Base-by-base conservation (phyloP, 495 filamentous ascomycete species). In the Polyplosphaeria fusca region DNA sequence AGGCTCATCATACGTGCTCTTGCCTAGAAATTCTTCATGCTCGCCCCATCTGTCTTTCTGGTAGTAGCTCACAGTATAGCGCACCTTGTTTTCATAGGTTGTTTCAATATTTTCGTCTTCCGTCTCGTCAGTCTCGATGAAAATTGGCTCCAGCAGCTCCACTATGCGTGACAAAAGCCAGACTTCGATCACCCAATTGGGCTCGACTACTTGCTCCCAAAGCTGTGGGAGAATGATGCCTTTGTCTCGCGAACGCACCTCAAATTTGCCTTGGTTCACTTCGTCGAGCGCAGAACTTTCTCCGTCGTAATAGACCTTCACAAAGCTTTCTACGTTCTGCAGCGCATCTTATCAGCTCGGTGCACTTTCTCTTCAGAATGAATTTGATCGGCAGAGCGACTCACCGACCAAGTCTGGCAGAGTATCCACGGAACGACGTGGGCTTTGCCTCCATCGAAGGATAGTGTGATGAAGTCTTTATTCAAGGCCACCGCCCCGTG, bases 161-260 rank as follows among this genome's bases (percentile, higher is more conserved):
- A 14, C 30, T 7, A 35, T 35, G 7, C 14, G 30, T 35, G 30
- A 35, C 7, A 7, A 5, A n/a, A 27, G 25, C 25, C 25, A n/a
- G 4, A 48, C 5, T 16, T 35, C 16, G 16, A 48, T 5, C 3
- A 22, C 2, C 7, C 20, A 27, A 2, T 24, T 24, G 14, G 45
- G 45, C 32, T 48, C 25, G 26, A 48, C 25, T n/a, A 48, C 25
- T 5, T 48, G 23, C 3, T 48, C 45, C 45, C 45, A 48, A 28
- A 27, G 22, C 25, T 13, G n/a, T n/a, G 25, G 23, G n/a, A 48
- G 4, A 22, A 48, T 48, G 14, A 13, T 2, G 13, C 23, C 25
- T 16, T 48, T 24, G 13, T 32, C 45, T 5, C 16, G 45, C 45
- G 25, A 35, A 7, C 30, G 30, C 30, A 35, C 7, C 30, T 35